Percentiles rank a stretch among this genome's conserved stretches.
Conservation (phyloP, 352 stramenopile genomes). For the Phytophthora syringae region DNA sequence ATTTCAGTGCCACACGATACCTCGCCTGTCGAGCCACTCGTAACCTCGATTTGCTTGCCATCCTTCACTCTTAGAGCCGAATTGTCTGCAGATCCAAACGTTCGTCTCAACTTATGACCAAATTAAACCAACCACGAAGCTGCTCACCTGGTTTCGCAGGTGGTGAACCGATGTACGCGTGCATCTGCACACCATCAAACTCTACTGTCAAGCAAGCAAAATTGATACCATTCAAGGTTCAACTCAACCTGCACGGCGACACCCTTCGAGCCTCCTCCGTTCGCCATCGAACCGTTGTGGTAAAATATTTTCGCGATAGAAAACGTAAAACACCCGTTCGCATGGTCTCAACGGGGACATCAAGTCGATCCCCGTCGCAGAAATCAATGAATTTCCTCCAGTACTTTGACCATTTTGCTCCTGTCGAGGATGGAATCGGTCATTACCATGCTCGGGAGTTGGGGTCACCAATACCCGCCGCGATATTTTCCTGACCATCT, state of each 20-base stretch:
- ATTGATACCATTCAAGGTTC: no score
- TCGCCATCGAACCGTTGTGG: not conserved
- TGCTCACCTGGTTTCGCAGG: conserved; percentile 28
- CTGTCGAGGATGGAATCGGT: not conserved
- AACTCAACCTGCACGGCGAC: conserved; percentile 26
- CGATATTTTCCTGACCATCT: conserved; percentile 43
- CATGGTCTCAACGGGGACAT: not conserved
- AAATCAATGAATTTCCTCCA: not conserved
- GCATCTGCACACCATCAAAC: conserved; percentile 27
- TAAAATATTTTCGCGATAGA: conserved; percentile 22
- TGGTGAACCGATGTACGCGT: conserved; percentile 31
- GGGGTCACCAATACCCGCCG: conserved; percentile 8
- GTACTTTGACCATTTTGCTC: no score
- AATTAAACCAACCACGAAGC: not conserved
- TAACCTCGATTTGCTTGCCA: conserved; percentile 47
- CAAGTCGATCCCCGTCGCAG: conserved; percentile 14
- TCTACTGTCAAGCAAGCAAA: no score
- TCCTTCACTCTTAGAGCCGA: conserved; percentile 54
- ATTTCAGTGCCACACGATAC: conserved; percentile 28
- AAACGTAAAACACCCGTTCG: conserved; percentile 1
- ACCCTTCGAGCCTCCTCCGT: conserved; percentile 4
- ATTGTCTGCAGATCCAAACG: conserved; percentile 22
- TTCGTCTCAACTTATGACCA: not conserved
- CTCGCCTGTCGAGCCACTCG: conserved; percentile 33
- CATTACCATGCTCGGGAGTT: not conserved